Evolutionary conservation across 257 asterid genomes (phyloP), one percentile per base, ranked within the genome.

Genomic region (Ilex asprella): DNA sequence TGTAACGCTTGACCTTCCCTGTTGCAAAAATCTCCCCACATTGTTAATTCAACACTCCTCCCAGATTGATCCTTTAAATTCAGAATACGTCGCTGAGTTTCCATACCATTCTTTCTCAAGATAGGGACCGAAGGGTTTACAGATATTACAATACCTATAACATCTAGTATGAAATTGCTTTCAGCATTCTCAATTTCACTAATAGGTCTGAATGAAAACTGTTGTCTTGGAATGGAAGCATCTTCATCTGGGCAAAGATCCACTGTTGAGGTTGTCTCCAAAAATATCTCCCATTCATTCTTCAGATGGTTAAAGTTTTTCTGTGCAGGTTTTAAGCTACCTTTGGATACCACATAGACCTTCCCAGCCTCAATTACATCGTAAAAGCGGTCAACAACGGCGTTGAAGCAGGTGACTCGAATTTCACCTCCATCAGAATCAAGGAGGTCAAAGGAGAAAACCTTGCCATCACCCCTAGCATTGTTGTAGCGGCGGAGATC

Each of bases 21-120:
- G 71, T 93, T 89, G 78, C 99, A 93, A 71, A 78, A 85, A 57
- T 93, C 97, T 65, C 99, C 97, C 99, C 99, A 93, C 56, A 93
- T 76, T 27, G 97, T 87, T 70, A 89, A 64, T 75, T 93, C 99
- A 56, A 89, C 88, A 61, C 86, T 89, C 63, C 70, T 43, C 29
- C 81, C 96, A 16, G 97, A 84, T 64, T 84, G 88, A 71, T 93
- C 99, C 87, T 93, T 89, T 59, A 89, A 70, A 70, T 84, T 82
- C 70, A 93, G 71, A 64, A 81, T 75, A 75, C 97, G 81, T 79
- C 86, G 81, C 64, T 83, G 95, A 60, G 99, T 93, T 80, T 93
- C 99, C 97, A 84, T 85, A 57, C 99, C 99, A 77, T 93, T 93
- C 81, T 89, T 89, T 78, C 97, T 87, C 86, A 84, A 13, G 67